Base-by-base conservation (phyloP, 2,329 filamentous ascomycete species). In the Plenodomus tracheiphilus region DNA sequence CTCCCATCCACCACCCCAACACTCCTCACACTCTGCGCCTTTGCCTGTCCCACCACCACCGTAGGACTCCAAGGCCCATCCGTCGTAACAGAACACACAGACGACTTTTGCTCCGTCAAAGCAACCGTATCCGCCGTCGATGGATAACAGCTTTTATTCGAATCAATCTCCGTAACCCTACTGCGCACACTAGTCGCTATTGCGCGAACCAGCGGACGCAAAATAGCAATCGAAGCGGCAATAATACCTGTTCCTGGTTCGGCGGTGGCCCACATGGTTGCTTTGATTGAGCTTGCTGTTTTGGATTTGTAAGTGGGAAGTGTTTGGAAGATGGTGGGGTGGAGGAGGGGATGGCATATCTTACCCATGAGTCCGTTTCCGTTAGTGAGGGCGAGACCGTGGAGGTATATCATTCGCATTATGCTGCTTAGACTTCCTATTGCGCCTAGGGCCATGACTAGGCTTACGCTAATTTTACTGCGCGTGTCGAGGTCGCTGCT, bases 181-280 rank as follows among this genome's bases (percentile, higher is more conserved):
- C 52, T 51, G 1, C 56, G 61, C 9, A 66, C 56, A 9, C 59
- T 56, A 4, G 49, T 46, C 8, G 50, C 59, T 19, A 69, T 51
- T 18, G 64, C 56, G 36, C 66, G 66, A 38, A 79, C 68, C 7
- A 80, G 61, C 1, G 77, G 77, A 0, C 77, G 75, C 1, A 79
- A 69, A 3, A 76, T 73, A 7, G 76, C 75, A 32, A 77, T 65
- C 7, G 76, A 79, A 2, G 76, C 77, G 11, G 79, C 77, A 7
- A 76, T 71, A 52, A 81, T 78, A 16, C 78, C 79, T 16, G 75
- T 77, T 9, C 76, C 79, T 28, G 77, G 75, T 51, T 80, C 79
- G 19, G 79, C 70, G 25, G 79, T 71, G 3, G 76, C 77, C 76
- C 76, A 79, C 36, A 75, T 70, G 13, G 68, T 73, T 19, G 70